Base-by-base conservation (phyloP, 345 rosid genomes). In the Dimocarpus longan region DNA sequence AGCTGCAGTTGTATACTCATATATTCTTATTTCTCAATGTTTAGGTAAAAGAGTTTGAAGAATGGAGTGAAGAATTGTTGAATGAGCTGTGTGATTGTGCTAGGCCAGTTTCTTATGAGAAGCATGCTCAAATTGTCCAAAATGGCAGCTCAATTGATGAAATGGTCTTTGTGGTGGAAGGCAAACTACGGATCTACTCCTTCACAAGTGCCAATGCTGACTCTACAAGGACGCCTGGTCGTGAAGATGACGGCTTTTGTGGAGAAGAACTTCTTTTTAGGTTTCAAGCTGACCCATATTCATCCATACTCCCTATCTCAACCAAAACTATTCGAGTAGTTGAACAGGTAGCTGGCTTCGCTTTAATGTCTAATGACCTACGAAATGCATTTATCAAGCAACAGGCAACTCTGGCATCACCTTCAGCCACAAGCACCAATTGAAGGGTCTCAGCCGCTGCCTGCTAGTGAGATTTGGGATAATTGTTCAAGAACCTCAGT, bases 161-260 rank as follows among this genome's bases (percentile, higher is more conserved):
- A 18, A 62, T 74, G 59, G 22, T 74, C 59, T 62, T 74, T 2
- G 69, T 59, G 52, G 3, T 74, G 19, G 19, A 63, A 74, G 57
- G 77, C 1, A 74, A n/a, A 8, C 57, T 40, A 7, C 9, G 44
- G 11, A 16, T 8, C 9, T 42, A 74, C 40, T 32, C 67, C 40
- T 44, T 19, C n/a, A 57, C 60, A 24, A 50, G 12, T 12, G 10
- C 26, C 37, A 32, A 32, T 3, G 15, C 13, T 4, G 0, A 22
- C 10, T 26, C 43, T n/a, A 5, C 18, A 19, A 22, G 8, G 2
- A 69, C 71, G 91, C 15, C 85, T 32, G 52, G 10, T 8, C 22
- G 28, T 50, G 74, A 87, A 82, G 93, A 91, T 0, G 97, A 94
- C 18, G 95, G 89, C 76, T 92, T 93, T 75, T 93, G 93, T 24